Evolutionary conservation across 2,329 filamentous ascomycete genomes (phyloP).

Genomic region (Diaporthe australafricana): DNA sequence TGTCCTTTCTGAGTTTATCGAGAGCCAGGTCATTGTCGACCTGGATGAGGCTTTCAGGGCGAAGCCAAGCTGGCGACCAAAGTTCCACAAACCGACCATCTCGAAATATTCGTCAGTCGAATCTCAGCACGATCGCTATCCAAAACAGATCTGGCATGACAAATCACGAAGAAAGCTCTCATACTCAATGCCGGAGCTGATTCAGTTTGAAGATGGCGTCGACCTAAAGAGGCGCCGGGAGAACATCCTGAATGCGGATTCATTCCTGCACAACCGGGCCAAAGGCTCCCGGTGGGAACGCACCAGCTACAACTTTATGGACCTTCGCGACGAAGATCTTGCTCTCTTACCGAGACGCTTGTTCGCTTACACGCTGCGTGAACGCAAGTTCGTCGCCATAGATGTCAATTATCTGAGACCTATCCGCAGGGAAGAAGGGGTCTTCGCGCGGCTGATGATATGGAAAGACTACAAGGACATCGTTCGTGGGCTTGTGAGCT

Average conservation of each 20-base stretch:
- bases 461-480: slow-evolving; percentile 16
- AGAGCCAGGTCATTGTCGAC: slow-evolving; percentile 24
- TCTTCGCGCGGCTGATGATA: slow-evolving; percentile 1
- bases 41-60: slow-evolving; percentile 17
- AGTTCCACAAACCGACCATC: not conserved
- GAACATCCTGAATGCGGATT: not conserved
- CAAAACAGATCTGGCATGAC: not conserved
- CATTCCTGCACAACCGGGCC: not conserved
- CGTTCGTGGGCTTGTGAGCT: slow-evolving; percentile 6
- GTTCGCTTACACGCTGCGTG: slow-evolving; percentile 9
- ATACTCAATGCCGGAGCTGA: not conserved
- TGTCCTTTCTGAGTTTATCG: not conserved
- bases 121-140: not conserved
- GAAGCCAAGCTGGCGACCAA: slow-evolving; percentile 6
- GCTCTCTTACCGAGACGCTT: slow-evolving; percentile 2
- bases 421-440: not conserved
- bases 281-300: not conserved
- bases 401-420: slow-evolving; percentile 8
- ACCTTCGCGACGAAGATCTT: slow-evolving; percentile 12
- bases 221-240: not conserved
- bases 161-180: not conserved
- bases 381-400: slow-evolving; percentile 16
- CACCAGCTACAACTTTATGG: not conserved
- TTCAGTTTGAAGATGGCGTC: not conserved
- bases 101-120: not conserved